Percentiles rank a stretch among this genome's conserved stretches.
These are phyloP conservation scores for Cryomyces antarcticus DNA, from an alignment of 495 filamentous ascomycete species.

Conservation along the genomic window DNA sequence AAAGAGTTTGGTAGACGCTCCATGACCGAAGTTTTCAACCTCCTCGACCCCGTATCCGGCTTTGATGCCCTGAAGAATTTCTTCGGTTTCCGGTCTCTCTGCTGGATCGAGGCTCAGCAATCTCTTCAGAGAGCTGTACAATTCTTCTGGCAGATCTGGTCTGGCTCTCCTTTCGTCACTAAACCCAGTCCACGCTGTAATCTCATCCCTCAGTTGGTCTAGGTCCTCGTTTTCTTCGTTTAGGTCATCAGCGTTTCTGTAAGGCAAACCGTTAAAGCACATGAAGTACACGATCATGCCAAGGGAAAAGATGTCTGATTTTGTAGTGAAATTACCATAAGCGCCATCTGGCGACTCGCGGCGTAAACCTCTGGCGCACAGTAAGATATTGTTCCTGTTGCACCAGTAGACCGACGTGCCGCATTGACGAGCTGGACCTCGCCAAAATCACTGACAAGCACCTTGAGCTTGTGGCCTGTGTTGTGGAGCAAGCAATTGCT, in stretches of 20 bases:
- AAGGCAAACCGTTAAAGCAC: conserved; percentile 82
- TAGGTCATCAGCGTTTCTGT: conserved; percentile 58
- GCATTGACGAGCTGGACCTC: conserved; percentile 73
- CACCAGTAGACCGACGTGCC: conserved; percentile 68
- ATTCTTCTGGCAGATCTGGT: conserved; percentile 64
- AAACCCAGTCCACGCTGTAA: conserved; percentile 71
- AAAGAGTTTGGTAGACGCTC: conserved; percentile 26
- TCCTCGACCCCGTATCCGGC: conserved; percentile 44
- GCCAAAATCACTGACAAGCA: conserved; percentile 91
- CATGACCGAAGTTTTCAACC: conserved; percentile 15
- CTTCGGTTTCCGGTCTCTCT: conserved; percentile 64
- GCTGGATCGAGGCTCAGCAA: conserved; percentile 60
- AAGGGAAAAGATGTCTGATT: conserved; percentile 89
- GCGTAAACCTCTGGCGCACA: conserved; percentile 87
- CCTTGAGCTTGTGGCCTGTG: conserved; percentile 44
- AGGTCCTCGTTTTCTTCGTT: conserved; percentile 88
- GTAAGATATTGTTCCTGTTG: conserved; percentile 92
- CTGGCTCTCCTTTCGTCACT: conserved; percentile 48
- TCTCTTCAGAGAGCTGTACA: conserved; percentile 66
- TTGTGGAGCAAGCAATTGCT: conserved; percentile 83
- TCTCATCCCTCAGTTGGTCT: conserved; percentile 73
- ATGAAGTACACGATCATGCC: conserved; percentile 98
- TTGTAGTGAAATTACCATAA: conserved; percentile 81
- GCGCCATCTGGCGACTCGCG: conserved; percentile 43
- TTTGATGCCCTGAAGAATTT: conserved; percentile 67